Evolutionary conservation across 1,139 yeast species (phyloP).

Genomic region (Meyerozyma carpophila): DNA sequence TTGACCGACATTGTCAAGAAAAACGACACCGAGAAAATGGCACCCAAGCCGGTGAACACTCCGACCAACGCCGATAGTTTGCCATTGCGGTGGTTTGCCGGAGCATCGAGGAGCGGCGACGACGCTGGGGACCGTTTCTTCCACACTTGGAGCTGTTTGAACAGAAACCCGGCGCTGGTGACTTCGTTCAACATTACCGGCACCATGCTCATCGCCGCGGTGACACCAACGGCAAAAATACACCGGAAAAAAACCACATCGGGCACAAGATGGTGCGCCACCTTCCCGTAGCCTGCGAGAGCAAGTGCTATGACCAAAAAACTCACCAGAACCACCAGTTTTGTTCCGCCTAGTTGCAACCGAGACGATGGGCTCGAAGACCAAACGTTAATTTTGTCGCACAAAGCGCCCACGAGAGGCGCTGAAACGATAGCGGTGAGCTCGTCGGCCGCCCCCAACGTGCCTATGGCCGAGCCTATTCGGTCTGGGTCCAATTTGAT

Average conservation of each 20-base stretch:
- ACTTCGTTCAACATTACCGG: slow-evolving; percentile 52
- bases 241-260: slow-evolving; percentile 47
- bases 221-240: slow-evolving; percentile 55
- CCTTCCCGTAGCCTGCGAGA: slow-evolving; percentile 44
- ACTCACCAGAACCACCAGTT: slow-evolving; percentile 46
- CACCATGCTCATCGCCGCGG: slow-evolving; percentile 47
- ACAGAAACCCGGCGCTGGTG: slow-evolving; percentile 38
- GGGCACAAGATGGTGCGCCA: slow-evolving; percentile 28
- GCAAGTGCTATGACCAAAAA: slow-evolving; percentile 43
- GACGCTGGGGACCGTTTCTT: slow-evolving; percentile 4
- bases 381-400: slow-evolving; percentile 41
- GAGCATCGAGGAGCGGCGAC: slow-evolving; percentile 1
- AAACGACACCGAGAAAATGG: slow-evolving; percentile 49
- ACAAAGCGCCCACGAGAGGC: slow-evolving; percentile 60
- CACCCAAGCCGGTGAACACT: slow-evolving; percentile 62
- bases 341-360: slow-evolving; percentile 39
- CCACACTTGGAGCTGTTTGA: slow-evolving; percentile 19
- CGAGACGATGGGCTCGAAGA: slow-evolving; percentile 6
- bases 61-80: slow-evolving; percentile 59
- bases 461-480: slow-evolving; percentile 55
- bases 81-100: slow-evolving; percentile 35
- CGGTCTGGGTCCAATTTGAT: slow-evolving; percentile 35
- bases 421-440: slow-evolving; percentile 47
- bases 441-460: slow-evolving; percentile 62
- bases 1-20: slow-evolving; percentile 46